Evolutionary conservation across 345 rosid genomes (phyloP), one percentile per base, ranked within the genome.

Genomic region (Sonneratia caseolaris): DNA sequence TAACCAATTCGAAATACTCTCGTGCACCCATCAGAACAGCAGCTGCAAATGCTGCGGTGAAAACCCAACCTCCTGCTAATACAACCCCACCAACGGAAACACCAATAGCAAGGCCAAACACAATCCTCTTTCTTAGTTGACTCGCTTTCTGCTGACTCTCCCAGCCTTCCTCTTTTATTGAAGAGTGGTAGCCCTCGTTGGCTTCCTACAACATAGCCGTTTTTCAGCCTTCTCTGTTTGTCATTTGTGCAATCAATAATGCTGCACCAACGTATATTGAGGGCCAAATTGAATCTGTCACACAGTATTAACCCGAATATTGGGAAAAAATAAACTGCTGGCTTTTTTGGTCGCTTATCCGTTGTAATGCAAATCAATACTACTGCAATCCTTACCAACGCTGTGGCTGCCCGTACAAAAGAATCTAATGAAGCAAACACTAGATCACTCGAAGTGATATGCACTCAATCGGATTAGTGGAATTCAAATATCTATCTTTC

Each of bases 11-110:
- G 74, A 94, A 91, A 80, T 91, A 94, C 75, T 94, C 96, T 0
- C 91, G 89, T n/a, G 97, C 79, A 65, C 90, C 94, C 5, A 85
- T 81, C 38, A 94, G 91, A 47, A 91, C 95, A 72, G 85, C 85
- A 68, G 83, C 86, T 0, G 91, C 85, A 74, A 91, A 36, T 22
- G 81, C 88, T 71, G 81, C 55, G 0, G 98, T 85, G 73, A 91
- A 94, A 74, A 81, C 80, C 97, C 97, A 91, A 72, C 93, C 91
- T 66, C 98, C 98, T 61, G 93, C 93, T 80, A 91, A 78, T 55
- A 94, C 89, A 74, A 90, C 81, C 68, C 85, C 93, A 62, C 95
- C 98, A 36, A 72, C 86, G 22, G 87, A 81, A 69, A 93, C 66
- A 16, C 96, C 97, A 81, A 93, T 90, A 5, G 79, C 98, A 21